A percentile compares a stretch with the other conserved stretches of the same genome.
These are phyloP conservation scores for Neonothopanus nambi DNA, from an alignment of 1,284 basidiomycete genomes.

Conservation along the genomic window DNA sequence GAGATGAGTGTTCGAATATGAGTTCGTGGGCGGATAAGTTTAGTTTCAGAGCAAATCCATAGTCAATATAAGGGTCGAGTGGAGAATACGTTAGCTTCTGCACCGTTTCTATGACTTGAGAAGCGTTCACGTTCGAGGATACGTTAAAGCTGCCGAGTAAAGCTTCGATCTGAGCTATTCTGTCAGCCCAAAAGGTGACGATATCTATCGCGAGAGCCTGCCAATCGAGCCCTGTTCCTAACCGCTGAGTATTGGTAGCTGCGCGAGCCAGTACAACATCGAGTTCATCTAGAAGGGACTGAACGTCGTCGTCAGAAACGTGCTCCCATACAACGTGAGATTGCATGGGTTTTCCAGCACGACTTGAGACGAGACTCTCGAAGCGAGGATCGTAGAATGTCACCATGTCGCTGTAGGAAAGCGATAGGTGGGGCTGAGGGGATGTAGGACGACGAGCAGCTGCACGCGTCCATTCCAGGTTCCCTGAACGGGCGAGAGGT, in stretches of 20 bases:
- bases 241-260: neutral
- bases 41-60: slow-evolving; percentile 17
- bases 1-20: slow-evolving; percentile 15
- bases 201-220: slow-evolving; percentile 14
- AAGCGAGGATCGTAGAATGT: slow-evolving; percentile 24
- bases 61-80: slow-evolving; percentile 22
- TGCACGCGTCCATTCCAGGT: slow-evolving; percentile 22
- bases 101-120: slow-evolving; percentile 13
- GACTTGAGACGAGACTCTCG: slow-evolving; percentile 15
- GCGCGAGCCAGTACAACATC: slow-evolving; percentile 16
- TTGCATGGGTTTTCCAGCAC: slow-evolving; percentile 17
- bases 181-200: slow-evolving; percentile 21
- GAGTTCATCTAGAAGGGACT: slow-evolving; percentile 18
- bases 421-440: slow-evolving; percentile 20
- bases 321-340: slow-evolving; percentile 17
- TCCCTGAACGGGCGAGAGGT: slow-evolving; percentile 17
- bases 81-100: slow-evolving; percentile 19
- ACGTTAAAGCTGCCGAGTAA: slow-evolving; percentile 17
- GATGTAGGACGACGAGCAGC: slow-evolving; percentile 19
- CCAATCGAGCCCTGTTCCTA: slow-evolving; percentile 19
- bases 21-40: slow-evolving; percentile 22
- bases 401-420: slow-evolving; percentile 18
- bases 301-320: slow-evolving; percentile 20
- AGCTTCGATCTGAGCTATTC: slow-evolving; percentile 19
- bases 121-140: slow-evolving; percentile 11